Evolutionary conservation across 2,329 filamentous ascomycete species (phyloP).

Genomic region (Trichoderma atrobrunneum): DNA sequence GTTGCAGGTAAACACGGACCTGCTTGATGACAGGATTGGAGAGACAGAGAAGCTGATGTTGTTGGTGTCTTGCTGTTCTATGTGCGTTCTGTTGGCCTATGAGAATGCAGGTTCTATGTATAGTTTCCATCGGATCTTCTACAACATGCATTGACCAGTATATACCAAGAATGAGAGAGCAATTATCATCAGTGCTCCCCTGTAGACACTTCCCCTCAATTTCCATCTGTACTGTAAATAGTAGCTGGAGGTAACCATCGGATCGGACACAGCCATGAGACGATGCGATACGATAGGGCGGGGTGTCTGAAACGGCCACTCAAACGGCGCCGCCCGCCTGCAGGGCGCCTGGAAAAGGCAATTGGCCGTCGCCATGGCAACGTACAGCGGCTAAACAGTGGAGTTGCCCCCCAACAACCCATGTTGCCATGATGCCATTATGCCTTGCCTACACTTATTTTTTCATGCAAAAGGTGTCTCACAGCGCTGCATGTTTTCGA

Average conservation of each 20-base stretch:
- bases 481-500: neutral
- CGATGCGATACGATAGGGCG: neutral
- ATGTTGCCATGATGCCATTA: neutral
- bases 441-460: neutral
- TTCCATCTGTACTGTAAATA: neutral
- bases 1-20: neutral
- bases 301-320: slow-evolving; percentile 14
- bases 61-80: neutral
- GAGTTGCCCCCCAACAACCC: neutral
- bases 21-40: neutral
- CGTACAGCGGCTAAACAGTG: slow-evolving; percentile 4
- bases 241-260: neutral
- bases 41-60: neutral
- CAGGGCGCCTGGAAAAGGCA: slow-evolving; percentile 9
- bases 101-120: no score
- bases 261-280: neutral
- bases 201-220: neutral
- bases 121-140: no score
- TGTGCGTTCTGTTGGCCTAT: neutral
- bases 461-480: slow-evolving; percentile 17
- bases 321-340: neutral
- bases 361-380: slow-evolving; percentile 9
- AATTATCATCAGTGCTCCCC: neutral
- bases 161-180: neutral
- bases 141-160: neutral